A percentile compares a stretch with the other conserved stretches of the same genome.
Conservation (phyloP, 352 stramenopile genomes). For the Phytophthora lateralis region DNA sequence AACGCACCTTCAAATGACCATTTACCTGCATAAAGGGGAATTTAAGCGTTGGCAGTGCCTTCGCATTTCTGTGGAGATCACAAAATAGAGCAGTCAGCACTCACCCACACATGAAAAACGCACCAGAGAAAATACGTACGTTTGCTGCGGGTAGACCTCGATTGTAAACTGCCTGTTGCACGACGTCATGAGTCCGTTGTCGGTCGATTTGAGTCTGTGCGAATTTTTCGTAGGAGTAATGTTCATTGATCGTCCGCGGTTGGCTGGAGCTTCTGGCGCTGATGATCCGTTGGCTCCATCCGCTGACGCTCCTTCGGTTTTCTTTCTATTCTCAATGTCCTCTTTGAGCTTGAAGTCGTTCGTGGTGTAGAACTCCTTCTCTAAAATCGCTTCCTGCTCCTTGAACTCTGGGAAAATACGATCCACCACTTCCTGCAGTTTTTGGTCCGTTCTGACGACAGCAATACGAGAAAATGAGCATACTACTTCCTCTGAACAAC, state of each 20-base stretch:
- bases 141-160: constrained; percentile 49
- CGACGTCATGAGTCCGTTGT: constrained; percentile 1
- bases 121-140: constrained; percentile 23
- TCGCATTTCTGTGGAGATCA: constrained; percentile 21
- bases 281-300: constrained; percentile 14
- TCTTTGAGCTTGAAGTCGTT: constrained; percentile 65
- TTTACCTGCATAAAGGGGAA: constrained; percentile 69
- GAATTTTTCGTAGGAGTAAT: constrained; percentile 11
- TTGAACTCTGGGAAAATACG: constrained; percentile 75
- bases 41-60: constrained; percentile 37
- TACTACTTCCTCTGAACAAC: neutral
- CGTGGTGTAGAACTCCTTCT: constrained; percentile 66
- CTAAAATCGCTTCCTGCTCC: constrained; percentile 47
- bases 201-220: constrained; percentile 1
- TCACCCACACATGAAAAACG: neutral
- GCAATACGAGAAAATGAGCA: neutral
- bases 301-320: neutral
- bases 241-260: constrained; percentile 15
- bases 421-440: constrained; percentile 77
- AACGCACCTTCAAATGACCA: constrained; percentile 56
- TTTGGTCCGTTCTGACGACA: constrained; percentile 63
- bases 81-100: neutral
- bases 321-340: constrained; percentile 1
- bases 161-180: constrained; percentile 38
- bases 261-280: constrained; percentile 9